Conservation (phyloP, 179 eudicot genomes). For the Beta corolliflora region DNA sequence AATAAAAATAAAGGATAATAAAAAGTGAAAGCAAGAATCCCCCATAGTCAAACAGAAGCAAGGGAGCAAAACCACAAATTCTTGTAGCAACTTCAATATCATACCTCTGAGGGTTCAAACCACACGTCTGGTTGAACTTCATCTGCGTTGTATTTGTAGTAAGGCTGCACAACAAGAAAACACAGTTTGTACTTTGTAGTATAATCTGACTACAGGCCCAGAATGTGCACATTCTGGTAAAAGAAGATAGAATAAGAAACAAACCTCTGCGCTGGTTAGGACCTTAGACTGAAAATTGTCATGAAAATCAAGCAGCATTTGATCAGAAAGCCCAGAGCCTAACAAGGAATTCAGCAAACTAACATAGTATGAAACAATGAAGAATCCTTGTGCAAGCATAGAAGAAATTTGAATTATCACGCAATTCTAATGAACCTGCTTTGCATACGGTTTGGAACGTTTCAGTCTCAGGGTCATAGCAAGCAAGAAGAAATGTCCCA, state of each 20-base stretch:
- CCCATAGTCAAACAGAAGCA: too few species aligned
- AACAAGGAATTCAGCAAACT: neutral
- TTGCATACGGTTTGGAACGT: constrained; percentile 24
- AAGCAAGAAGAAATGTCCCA: constrained; percentile 25
- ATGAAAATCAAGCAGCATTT: neutral
- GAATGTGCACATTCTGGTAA: neutral
- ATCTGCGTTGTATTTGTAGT: constrained; percentile 7
- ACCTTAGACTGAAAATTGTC: constrained; percentile 5
- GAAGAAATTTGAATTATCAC: neutral
- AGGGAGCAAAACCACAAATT: too few species aligned
- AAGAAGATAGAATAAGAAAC: neutral
- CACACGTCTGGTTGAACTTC: constrained; percentile 16
- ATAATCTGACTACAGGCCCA: neutral
- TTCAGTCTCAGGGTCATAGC: constrained; percentile 21
- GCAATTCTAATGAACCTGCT: constrained; percentile 10
- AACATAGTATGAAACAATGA: too few species aligned
- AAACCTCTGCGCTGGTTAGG: constrained; percentile 6
- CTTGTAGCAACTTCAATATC: too few species aligned
- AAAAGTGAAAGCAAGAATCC: too few species aligned
- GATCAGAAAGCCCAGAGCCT: constrained; percentile 21
- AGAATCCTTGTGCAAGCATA: too few species aligned
- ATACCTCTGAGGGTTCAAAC: constrained; percentile 27
- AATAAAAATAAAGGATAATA: too few species aligned
- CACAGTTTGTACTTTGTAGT: constrained; percentile 1
- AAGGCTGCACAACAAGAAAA: constrained; percentile 8